phyloP scores from a whole-genome alignment of 1,284 basidiomycete species.

The Tremellales sp. region DNA sequence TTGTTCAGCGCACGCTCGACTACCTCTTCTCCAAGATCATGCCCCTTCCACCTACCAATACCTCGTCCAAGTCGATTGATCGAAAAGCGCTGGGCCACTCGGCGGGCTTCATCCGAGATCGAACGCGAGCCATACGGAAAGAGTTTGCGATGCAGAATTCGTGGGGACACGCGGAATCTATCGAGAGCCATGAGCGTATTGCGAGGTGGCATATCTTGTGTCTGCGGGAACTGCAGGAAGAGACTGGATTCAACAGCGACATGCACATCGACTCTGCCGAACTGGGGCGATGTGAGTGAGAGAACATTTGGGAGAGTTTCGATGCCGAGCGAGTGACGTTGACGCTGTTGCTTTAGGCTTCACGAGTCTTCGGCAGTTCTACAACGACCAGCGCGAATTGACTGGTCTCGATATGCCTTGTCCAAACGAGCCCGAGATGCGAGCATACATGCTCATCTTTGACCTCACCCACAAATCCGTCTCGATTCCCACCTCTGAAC shows the following conservation, averaged over 20 bases:
- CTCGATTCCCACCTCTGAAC: constrained; percentile 62
- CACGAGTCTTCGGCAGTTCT: constrained; percentile 86
- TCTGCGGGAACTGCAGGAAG: constrained; percentile 64
- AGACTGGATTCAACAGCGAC: constrained; percentile 38
- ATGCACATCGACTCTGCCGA: constrained; percentile 46
- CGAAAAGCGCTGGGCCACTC: constrained; percentile 57
- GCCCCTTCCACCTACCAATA: constrained; percentile 50
- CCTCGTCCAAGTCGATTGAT: constrained; percentile 4
- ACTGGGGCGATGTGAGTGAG: constrained; percentile 35
- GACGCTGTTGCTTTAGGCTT: constrained; percentile 58
- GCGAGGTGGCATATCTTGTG: constrained; percentile 89
- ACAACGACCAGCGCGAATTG: constrained; percentile 71
- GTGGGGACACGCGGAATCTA: constrained; percentile 65
- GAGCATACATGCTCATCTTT: constrained; percentile 87
- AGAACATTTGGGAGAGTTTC: neutral
- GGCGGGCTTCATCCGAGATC: constrained; percentile 76
- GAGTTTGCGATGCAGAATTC: constrained; percentile 94
- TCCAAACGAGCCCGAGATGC: constrained; percentile 88
- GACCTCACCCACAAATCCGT: constrained; percentile 82
- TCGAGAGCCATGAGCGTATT: constrained; percentile 88
- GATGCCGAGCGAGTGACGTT: neutral
- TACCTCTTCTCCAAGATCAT: constrained; percentile 86
- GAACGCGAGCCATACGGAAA: constrained; percentile 82
- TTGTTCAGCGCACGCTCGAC: constrained; percentile 78
- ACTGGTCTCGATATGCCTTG: constrained; percentile 55